A percentile compares a stretch with the other conserved stretches of the same genome.
phyloP scores from a whole-genome alignment of 441 rosid species.

The Bruguiera hainesii region DNA sequence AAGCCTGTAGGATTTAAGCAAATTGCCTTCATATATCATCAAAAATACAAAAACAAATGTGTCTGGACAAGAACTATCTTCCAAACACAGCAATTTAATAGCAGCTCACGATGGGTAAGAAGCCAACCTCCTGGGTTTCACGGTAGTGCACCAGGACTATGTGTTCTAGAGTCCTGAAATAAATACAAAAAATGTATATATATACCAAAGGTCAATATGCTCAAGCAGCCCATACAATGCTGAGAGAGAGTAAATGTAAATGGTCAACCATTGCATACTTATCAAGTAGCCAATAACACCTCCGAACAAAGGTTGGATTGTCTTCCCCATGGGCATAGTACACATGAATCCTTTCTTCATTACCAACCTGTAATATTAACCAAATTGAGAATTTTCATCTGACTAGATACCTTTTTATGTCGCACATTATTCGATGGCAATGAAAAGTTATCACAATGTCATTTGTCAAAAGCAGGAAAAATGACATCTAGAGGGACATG shows the following conservation, averaged over 20 bases:
- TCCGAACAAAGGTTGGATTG: slow-evolving; percentile 83
- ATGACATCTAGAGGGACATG: not conserved
- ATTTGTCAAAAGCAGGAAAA: not conserved
- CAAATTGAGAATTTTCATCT: slow-evolving; percentile 17
- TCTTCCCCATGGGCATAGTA: slow-evolving; percentile 97
- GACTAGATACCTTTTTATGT: not conserved
- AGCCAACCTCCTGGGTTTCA: slow-evolving; percentile 91
- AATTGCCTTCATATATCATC: not conserved
- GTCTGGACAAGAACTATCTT: slow-evolving; percentile 4
- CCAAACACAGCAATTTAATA: slow-evolving; percentile 10
- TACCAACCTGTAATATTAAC: slow-evolving; percentile 63
- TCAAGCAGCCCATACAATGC: not conserved
- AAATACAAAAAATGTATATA: slow-evolving; percentile 8
- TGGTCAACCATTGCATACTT: slow-evolving; percentile 55
- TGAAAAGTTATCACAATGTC: not conserved
- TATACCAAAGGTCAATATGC: slow-evolving; percentile 10
- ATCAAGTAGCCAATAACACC: slow-evolving; percentile 99
- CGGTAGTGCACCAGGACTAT: slow-evolving; percentile 99
- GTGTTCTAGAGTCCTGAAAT: slow-evolving; percentile 80
- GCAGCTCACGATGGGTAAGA: slow-evolving; percentile 16
- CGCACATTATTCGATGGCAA: not conserved
- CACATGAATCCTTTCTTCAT: slow-evolving; percentile 97
- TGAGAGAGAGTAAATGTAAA: too few species aligned
- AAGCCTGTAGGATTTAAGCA: not conserved
- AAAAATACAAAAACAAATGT: not conserved